phyloP scores from a whole-genome alignment of 495 filamentous ascomycete species.

The Talaromyces adpressus region DNA sequence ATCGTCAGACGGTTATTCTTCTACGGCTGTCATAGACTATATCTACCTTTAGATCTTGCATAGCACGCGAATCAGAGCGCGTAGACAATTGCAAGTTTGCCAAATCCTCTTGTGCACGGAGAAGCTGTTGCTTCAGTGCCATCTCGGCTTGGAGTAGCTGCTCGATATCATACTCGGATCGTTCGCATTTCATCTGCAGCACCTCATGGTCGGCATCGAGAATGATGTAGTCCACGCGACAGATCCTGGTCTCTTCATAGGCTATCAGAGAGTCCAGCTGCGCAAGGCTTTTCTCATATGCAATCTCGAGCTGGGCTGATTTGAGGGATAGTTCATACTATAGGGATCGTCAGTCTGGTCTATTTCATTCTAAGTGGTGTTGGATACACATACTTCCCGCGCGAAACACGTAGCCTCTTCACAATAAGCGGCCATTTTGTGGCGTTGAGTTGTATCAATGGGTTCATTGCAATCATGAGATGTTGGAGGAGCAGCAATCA shows the following conservation, averaged over 20 bases:
- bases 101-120: conserved; percentile 46
- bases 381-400: conserved; percentile 21
- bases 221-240: conserved; percentile 58
- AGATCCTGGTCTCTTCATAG: conserved; percentile 58
- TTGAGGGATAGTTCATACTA: conserved; percentile 40
- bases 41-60: conserved; percentile 60
- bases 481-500: not conserved
- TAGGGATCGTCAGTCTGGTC: not conserved
- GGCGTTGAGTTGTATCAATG: not conserved
- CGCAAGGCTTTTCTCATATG: conserved; percentile 53
- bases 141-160: conserved; percentile 41
- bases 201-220: conserved; percentile 65
- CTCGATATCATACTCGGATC: conserved; percentile 45
- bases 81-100: conserved; percentile 48
- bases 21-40: not conserved
- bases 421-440: conserved; percentile 11
- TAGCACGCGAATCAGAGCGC: conserved; percentile 53
- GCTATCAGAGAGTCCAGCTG: conserved; percentile 54
- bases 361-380: not conserved
- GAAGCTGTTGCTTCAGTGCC: conserved; percentile 50
- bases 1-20: not conserved
- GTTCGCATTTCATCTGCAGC: conserved; percentile 51
- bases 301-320: conserved; percentile 51
- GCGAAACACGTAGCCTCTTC: conserved; percentile 10
- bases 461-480: not conserved